Conservation (phyloP, 495 filamentous ascomycete species). For the Entonaema liquescens region DNA sequence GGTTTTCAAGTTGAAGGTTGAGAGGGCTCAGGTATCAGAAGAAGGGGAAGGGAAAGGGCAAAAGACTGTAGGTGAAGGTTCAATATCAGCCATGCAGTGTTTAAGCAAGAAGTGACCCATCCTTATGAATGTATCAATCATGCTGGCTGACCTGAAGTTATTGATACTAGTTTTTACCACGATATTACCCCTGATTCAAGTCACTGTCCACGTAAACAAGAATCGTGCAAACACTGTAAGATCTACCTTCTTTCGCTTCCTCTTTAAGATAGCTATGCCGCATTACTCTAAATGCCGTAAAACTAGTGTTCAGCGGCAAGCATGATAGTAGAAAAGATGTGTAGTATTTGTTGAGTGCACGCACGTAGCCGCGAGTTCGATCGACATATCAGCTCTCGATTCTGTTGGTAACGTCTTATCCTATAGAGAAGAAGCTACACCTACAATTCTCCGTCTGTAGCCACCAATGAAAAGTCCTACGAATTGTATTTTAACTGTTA, state of each 20-base stretch:
- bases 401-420: not conserved
- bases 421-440: not conserved
- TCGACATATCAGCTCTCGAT: not conserved
- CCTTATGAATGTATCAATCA: no score
- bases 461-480: not conserved
- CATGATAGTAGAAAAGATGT: not conserved
- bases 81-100: not conserved
- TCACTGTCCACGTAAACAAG: no score
- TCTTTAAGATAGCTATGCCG: not conserved
- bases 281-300: not conserved
- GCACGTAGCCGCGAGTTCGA: not conserved
- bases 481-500: not conserved
- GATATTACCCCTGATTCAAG: no score
- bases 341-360: not conserved
- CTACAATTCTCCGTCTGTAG: not conserved
- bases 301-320: not conserved
- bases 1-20: no score
- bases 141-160: no score
- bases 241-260: not conserved
- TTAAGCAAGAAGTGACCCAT: no score
- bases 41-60: not conserved
- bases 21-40: no score
- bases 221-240: not conserved
- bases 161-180: no score
- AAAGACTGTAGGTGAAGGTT: not conserved